These are phyloP conservation scores for Secale cereale DNA, from an alignment of 176 grass and related monocot genomes.

Conservation along the genomic window DNA sequence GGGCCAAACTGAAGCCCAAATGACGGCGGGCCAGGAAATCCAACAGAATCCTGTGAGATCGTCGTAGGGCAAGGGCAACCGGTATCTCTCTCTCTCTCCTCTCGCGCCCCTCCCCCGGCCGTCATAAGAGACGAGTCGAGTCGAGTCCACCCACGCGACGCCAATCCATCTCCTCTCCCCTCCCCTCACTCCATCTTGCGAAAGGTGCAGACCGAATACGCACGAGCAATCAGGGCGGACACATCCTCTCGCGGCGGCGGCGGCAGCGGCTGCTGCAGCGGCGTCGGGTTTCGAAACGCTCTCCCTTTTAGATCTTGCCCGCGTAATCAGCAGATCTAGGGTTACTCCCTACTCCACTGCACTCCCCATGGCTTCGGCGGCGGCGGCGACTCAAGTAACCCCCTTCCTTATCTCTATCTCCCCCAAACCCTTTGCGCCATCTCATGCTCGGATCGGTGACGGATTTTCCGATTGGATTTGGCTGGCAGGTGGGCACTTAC, in stretches of 20 bases:
- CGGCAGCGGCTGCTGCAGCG: neutral
- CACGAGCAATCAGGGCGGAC: conserved; percentile 1
- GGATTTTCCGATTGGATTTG: neutral
- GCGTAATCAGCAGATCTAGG: conserved; percentile 38
- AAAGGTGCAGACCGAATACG: neutral
- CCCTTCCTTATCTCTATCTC: no score
- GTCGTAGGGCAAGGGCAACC: neutral
- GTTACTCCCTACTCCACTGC: neutral
- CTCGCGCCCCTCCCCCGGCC: neutral
- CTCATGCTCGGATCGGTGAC: neutral
- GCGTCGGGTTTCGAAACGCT: neutral
- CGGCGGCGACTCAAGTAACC: conserved; percentile 34
- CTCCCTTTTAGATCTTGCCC: conserved; percentile 5
- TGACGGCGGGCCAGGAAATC: neutral
- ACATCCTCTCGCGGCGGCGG: neutral
- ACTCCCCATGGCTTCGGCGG: conserved; percentile 39
- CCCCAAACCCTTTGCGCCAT: neutral
- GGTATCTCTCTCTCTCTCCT: neutral
- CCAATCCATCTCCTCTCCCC: conserved; percentile 1
- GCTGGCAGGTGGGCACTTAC: conserved; percentile 72
- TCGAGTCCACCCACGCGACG: conserved; percentile 4
- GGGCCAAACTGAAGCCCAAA: neutral
- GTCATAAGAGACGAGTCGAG: conserved; percentile 3
- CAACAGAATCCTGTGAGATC: neutral
- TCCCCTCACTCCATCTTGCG: neutral